Conservation (phyloP, 495 filamentous ascomycete genomes). For the Clohesyomyces aquaticus region DNA sequence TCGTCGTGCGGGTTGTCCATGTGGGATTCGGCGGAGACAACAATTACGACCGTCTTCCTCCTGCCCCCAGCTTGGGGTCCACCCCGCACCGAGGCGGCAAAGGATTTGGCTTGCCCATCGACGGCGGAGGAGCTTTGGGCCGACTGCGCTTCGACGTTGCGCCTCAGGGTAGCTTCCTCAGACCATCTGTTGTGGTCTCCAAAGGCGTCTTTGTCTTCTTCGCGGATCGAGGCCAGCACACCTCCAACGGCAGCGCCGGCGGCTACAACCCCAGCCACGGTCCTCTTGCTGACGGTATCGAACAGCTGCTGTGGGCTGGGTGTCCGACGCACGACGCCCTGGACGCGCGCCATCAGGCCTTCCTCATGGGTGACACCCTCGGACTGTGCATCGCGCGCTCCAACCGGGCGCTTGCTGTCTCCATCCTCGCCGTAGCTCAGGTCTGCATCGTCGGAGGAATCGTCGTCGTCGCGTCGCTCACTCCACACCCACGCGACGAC, state of each 20-base stretch:
- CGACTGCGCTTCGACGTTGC: constrained; percentile 41
- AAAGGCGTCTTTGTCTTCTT: constrained; percentile 72
- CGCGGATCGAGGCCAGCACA: constrained; percentile 80
- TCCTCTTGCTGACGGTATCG: constrained; percentile 73
- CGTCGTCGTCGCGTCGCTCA: constrained; percentile 74
- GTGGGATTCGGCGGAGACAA: constrained; percentile 75
- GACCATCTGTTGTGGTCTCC: constrained; percentile 85
- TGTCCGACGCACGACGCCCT: constrained; percentile 80
- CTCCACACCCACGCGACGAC: constrained; percentile 92
- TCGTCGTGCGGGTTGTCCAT: constrained; percentile 56
- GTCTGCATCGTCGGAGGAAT: constrained; percentile 52
- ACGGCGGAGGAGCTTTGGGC: constrained; percentile 34
- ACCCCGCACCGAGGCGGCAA: constrained; percentile 29
- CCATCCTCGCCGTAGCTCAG: constrained; percentile 42
- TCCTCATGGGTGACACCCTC: constrained; percentile 54
- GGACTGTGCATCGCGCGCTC: constrained; percentile 37
- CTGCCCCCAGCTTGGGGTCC: constrained; percentile 50
- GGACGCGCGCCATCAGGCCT: constrained; percentile 71
- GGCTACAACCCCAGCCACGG: constrained; percentile 78
- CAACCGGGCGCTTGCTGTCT: constrained; percentile 40
- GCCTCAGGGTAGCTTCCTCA: constrained; percentile 65
- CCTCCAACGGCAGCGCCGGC: constrained; percentile 78
- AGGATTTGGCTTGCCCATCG: constrained; percentile 37
- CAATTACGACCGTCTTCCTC: constrained; percentile 79
- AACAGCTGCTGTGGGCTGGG: constrained; percentile 89